A percentile compares a stretch with the other conserved stretches of the same genome.
These are phyloP conservation scores for Tardiomyces digboiensis DNA, from an alignment of 1,139 yeast species.

Conservation along the genomic window DNA sequence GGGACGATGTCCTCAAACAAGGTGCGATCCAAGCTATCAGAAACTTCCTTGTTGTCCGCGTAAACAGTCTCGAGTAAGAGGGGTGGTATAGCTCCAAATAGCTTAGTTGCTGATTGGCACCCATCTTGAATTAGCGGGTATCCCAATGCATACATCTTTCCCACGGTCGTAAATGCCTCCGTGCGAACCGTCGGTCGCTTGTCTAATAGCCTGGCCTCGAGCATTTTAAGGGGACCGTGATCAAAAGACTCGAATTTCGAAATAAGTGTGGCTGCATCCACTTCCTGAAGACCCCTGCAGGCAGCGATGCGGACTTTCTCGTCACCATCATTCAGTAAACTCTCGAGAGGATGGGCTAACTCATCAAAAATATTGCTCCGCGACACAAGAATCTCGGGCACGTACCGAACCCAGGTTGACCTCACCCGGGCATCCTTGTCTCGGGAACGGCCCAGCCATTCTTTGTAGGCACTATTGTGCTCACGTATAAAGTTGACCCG, in stretches of 20 bases:
- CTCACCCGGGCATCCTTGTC: slow-evolving; percentile 63
- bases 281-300: slow-evolving; percentile 30
- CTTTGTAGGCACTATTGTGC: slow-evolving; percentile 53
- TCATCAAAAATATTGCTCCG: slow-evolving; percentile 38
- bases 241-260: not conserved
- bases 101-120: not conserved
- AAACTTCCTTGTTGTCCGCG: slow-evolving; percentile 63
- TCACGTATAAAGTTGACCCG: slow-evolving; percentile 49
- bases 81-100: slow-evolving; percentile 42
- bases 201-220: not conserved
- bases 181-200: slow-evolving; percentile 40
- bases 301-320: slow-evolving; percentile 63
- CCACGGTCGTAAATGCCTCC: slow-evolving; percentile 46
- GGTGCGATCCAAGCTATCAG: slow-evolving; percentile 54
- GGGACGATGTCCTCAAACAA: slow-evolving; percentile 58
- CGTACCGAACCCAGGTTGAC: slow-evolving; percentile 56
- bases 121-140: slow-evolving; percentile 3
- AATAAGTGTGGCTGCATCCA: not conserved
- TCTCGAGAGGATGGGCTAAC: slow-evolving; percentile 49
- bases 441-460: slow-evolving; percentile 67
- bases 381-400: slow-evolving; percentile 39
- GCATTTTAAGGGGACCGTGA: not conserved
- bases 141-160: slow-evolving; percentile 39
- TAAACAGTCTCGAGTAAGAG: slow-evolving; percentile 58
- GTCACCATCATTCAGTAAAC: slow-evolving; percentile 66